These are phyloP conservation scores for Rubroshorea leprosula DNA, from an alignment of 345 rosid species.

Conservation along the genomic window DNA sequence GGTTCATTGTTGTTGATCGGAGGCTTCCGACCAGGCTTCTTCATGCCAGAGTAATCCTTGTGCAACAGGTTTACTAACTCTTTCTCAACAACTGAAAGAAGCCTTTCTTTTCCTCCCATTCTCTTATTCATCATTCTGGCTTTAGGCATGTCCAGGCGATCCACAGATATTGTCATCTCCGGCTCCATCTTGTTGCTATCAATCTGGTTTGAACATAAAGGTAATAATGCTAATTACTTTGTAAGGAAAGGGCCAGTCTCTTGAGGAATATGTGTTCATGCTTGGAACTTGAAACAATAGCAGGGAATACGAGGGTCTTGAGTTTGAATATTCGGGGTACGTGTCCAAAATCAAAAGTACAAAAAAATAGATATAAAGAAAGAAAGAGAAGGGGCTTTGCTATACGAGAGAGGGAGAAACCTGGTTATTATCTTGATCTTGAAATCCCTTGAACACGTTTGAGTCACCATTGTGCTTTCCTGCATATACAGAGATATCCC, in stretches of 20 bases:
- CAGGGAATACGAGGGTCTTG: too few relatives aligned
- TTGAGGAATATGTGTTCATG: neutral
- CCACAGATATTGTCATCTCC: too few relatives aligned
- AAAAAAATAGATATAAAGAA: neutral
- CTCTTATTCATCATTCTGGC: neutral
- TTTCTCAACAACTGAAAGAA: conserved; percentile 24
- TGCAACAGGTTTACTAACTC: conserved; percentile 32
- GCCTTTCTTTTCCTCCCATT: conserved; percentile 24
- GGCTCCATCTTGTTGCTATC: too few relatives aligned
- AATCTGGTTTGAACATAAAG: neutral
- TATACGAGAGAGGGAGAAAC: neutral
- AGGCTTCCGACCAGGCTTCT: conserved; percentile 35
- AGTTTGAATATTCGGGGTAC: too few relatives aligned
- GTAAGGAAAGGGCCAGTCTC: neutral
- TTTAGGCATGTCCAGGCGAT: neutral
- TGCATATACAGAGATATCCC: conserved; percentile 6
- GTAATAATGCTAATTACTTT: neutral
- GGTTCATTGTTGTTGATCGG: conserved; percentile 44
- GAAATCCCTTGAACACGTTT: neutral
- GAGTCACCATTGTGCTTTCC: conserved; percentile 7
- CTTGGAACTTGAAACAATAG: too few relatives aligned
- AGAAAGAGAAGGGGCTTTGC: neutral
- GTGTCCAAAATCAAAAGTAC: too few relatives aligned
- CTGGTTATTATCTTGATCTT: conserved; percentile 7
- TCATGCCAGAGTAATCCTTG: conserved; percentile 30